These are phyloP conservation scores for Aspergillus udagawae DNA, from an alignment of 2,329 filamentous ascomycete species.

Conservation along the genomic window DNA sequence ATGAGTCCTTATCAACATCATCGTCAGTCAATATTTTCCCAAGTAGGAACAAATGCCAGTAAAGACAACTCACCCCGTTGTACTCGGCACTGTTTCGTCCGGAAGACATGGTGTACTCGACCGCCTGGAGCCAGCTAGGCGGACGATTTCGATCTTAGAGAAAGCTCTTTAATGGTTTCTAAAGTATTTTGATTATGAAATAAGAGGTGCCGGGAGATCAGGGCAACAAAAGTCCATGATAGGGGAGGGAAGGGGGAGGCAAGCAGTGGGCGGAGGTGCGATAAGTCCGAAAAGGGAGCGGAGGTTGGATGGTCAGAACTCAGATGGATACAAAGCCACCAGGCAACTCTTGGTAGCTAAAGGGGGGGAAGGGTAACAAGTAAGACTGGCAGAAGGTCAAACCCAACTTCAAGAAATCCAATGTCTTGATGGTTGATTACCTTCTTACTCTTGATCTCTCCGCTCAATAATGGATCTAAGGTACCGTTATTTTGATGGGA, in stretches of 20 bases:
- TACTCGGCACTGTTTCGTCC: constrained; percentile 40
- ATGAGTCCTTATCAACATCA: constrained; percentile 59
- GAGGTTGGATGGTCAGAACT: background rate
- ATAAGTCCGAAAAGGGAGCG: background rate
- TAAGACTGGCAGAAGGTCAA: background rate
- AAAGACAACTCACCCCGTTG: constrained; percentile 36
- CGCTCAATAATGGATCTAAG: background rate
- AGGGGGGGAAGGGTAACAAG: background rate
- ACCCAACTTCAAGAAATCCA: background rate
- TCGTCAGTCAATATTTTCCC: constrained; percentile 7
- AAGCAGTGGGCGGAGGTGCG: constrained; percentile 1
- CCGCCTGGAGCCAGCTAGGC: background rate
- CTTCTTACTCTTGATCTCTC: background rate
- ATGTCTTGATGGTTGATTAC: background rate
- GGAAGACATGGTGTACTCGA: constrained; percentile 30
- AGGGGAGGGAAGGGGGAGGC: constrained; percentile 4
- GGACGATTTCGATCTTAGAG: constrained; percentile 4
- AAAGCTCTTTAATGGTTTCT: background rate
- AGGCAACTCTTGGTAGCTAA: background rate
- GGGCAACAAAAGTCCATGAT: constrained; percentile 14
- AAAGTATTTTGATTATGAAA: background rate
- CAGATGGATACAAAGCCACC: constrained; percentile 10
- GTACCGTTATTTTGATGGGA: background rate
- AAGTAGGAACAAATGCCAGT: constrained; percentile 2
- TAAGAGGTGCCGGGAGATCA: constrained; percentile 1